Evolutionary conservation across 805 yeast genomes (phyloP), one percentile per base, ranked within the genome.

Genomic region (Schizosaccharomyces octosporus): DNA sequence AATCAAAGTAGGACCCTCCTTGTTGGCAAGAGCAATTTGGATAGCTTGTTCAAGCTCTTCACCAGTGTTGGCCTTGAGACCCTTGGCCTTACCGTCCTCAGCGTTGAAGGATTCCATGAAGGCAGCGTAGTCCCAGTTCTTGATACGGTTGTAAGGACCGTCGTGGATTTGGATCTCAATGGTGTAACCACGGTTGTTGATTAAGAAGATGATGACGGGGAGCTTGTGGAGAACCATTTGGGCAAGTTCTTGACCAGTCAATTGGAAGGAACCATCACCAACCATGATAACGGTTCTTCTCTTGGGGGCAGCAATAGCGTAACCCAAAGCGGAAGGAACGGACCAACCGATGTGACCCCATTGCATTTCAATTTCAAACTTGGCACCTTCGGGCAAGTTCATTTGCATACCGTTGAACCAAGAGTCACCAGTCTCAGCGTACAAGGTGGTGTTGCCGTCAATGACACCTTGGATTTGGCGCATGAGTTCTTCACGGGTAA

Each of bases 261-360:
- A 85, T 74, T 87, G 95, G 1, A 95, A 90, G 2, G 95, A 83
- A 1, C 97, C 97, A 70, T 89, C 97, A 62, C 97, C 96, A 74
- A 85, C 88, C 21, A 87, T 72, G 31, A 88, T 74, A 27, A 87
- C 75, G 57, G 88, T 75, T 66, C 95, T 78, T 41, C 82, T 77
- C 15, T 2, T 67, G 59, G 67, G 64, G 59, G 76, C 66, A 0
- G 93, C 96, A 62, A 85, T 73, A 21, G 86, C 81, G 32, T 83
- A 84, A 60, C 97, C 97, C 63, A 89, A 77, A 3, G 93, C 78
- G 13, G 89, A 84, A 2, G 96, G 96, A 31, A 89, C 74, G 0
- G 95, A 90, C 74, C 80, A 85, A 5, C 97, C 97, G 67, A 89
- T 89, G 29, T 27, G 29, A 39, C 61, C 61, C 61, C 61, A 59